phyloP scores from a whole-genome alignment of 148 eudicot species.

The Rhododendron kiyosumense region DNA sequence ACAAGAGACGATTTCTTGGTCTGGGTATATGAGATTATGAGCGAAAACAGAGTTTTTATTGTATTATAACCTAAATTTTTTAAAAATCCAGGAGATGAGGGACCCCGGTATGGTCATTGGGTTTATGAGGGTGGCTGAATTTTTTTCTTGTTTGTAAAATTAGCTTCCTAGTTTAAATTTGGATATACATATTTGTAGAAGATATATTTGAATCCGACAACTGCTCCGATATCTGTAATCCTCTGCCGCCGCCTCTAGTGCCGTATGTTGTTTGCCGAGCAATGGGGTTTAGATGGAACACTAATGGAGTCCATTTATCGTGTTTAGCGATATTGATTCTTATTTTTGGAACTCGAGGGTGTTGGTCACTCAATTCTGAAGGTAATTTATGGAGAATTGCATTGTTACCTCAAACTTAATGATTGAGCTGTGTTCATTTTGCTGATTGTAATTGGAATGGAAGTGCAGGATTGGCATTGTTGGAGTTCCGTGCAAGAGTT shows the following conservation, averaged over 20 bases:
- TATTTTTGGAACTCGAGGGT: constrained; percentile 40
- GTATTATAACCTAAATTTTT: constrained; percentile 8
- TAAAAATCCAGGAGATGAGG: constrained; percentile 30
- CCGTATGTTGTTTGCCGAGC: constrained; percentile 36
- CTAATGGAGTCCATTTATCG: constrained; percentile 36
- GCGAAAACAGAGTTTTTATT: constrained; percentile 11
- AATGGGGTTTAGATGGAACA: constrained; percentile 77
- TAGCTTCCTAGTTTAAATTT: constrained; percentile 11
- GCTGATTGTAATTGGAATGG: constrained; percentile 5
- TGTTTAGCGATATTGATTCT: constrained; percentile 49
- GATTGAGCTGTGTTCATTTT: not conserved
- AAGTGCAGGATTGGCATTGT: constrained; percentile 65
- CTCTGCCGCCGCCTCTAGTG: constrained; percentile 44
- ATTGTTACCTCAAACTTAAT: not conserved
- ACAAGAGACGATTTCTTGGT: constrained; percentile 21
- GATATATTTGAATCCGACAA: not conserved
- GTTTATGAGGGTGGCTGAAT: constrained; percentile 24
- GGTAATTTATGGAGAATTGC: constrained; percentile 35
- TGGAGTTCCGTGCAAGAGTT: constrained; percentile 51
- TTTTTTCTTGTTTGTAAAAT: constrained; percentile 21
- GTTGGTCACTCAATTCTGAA: constrained; percentile 64
- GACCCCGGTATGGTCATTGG: constrained; percentile 28
- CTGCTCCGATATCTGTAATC: constrained; percentile 22
- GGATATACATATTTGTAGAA: not conserved
- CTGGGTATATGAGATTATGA: constrained; percentile 20